Conservation (phyloP, 768 basidiomycete species). For the Clavaria fumosa region DNA sequence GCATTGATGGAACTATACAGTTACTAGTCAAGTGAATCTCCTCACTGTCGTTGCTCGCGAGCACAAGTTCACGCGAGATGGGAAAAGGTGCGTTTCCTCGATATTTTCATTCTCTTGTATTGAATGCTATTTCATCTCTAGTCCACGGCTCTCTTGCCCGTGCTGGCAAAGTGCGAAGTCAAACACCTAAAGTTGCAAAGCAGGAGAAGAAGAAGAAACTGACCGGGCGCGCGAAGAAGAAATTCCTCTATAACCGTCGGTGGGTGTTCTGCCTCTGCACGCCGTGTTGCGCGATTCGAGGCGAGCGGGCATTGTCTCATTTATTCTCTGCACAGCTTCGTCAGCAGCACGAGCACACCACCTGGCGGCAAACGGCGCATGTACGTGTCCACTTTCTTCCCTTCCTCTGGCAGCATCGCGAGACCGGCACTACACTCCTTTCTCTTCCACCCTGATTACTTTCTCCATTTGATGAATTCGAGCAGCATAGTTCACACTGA, state of each 20-base stretch:
- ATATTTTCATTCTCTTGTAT: conserved; percentile 4
- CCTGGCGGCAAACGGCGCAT: conserved; percentile 92
- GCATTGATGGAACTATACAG: too few species aligned
- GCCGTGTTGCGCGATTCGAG: neutral
- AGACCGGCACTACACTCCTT: neutral
- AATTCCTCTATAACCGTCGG: conserved; percentile 86
- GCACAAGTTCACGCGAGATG: conserved; percentile 53
- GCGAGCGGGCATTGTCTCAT: neutral
- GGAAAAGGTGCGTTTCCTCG: conserved; percentile 42
- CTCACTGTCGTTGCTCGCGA: too few species aligned
- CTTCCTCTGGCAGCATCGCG: conserved; percentile 2
- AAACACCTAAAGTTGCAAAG: conserved; percentile 94
- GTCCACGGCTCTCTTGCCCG: conserved; percentile 99
- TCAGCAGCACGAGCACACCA: conserved; percentile 82
- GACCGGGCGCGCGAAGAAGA: conserved; percentile 96
- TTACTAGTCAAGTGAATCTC: too few species aligned
- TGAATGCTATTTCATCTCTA: conserved; percentile 17
- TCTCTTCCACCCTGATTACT: too few species aligned
- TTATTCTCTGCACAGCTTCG: conserved; percentile 39
- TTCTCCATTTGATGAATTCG: too few species aligned
- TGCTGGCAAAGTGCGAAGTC: conserved; percentile 98
- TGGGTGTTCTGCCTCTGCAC: conserved; percentile 23
- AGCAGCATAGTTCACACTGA: conserved; percentile 97
- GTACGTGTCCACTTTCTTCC: conserved; percentile 39
- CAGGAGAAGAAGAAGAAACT: conserved; percentile 99